Percentiles rank a stretch among this genome's conserved stretches.
These are phyloP conservation scores for Leptographium radiaticola DNA, from an alignment of 2,329 filamentous ascomycete genomes.

Conservation along the genomic window DNA sequence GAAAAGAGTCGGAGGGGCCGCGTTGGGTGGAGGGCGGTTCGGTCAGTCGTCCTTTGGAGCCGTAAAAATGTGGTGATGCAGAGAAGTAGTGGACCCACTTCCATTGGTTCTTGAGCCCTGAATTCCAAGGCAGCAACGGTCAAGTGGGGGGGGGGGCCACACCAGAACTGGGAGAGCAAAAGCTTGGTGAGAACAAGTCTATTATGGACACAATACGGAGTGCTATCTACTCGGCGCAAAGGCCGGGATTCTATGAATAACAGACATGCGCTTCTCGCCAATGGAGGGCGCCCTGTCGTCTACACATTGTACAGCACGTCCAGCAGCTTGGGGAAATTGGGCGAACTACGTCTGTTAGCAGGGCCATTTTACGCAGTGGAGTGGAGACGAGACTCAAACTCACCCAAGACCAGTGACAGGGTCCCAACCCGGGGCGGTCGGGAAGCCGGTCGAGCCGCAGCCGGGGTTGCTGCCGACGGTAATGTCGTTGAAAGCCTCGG, in stretches of 20 bases:
- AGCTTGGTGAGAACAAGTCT: no score
- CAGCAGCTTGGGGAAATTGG: slow-evolving; percentile 12
- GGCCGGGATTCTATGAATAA: no score
- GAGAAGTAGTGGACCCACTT: not conserved
- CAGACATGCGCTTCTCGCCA: no score
- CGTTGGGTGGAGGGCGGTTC: not conserved
- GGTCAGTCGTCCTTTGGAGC: not conserved
- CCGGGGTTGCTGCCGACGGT: slow-evolving; percentile 18
- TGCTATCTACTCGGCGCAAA: no score
- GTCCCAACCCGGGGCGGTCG: slow-evolving; percentile 16
- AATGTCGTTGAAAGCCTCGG: slow-evolving; percentile 18
- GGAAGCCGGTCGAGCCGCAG: slow-evolving; percentile 18
- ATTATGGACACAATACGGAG: no score
- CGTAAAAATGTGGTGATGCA: not conserved
- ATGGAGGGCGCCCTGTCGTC: no score
- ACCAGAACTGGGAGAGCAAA: no score
- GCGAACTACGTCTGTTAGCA: slow-evolving; percentile 1
- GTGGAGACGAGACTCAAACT: not conserved
- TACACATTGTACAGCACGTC: slow-evolving; percentile 7
- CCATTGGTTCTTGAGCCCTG: not conserved
- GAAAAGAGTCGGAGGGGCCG: not conserved
- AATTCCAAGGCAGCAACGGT: not conserved
- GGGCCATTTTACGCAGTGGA: not conserved
- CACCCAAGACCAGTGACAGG: slow-evolving; percentile 14
- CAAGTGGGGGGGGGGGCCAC: no score